Percentiles rank a stretch among this genome's conserved stretches.
These are phyloP conservation scores for Phytopythium aichiense DNA, from an alignment of 352 stramenopile genomes.

Conservation along the genomic window DNA sequence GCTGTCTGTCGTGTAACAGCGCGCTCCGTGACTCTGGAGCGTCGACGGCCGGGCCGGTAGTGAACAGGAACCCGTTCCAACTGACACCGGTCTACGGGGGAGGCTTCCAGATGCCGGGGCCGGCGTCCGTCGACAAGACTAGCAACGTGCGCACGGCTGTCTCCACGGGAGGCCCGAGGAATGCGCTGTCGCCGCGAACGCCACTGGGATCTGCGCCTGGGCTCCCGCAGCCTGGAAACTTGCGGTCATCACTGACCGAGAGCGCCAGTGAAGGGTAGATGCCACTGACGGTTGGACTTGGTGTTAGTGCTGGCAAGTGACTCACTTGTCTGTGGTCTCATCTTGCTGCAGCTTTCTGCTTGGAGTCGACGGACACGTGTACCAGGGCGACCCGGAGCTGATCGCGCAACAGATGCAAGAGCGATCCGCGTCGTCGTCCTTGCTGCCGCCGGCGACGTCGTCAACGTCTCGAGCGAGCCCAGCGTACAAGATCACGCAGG, in stretches of 20 bases:
- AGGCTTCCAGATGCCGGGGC: conserved; percentile 52
- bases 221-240: neutral
- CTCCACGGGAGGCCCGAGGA: neutral
- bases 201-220: neutral
- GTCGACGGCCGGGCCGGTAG: conserved; percentile 15
- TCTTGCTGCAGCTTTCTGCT: conserved; percentile 58
- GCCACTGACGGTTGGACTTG: neutral
- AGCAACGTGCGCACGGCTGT: conserved; percentile 3
- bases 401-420: conserved; percentile 46
- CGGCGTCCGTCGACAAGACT: conserved; percentile 35
- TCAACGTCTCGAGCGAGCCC: conserved; percentile 27
- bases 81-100: conserved; percentile 68
- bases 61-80: conserved; percentile 64
- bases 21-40: conserved; percentile 39
- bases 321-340: conserved; percentile 6
- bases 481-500: conserved; percentile 42
- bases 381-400: conserved; percentile 68
- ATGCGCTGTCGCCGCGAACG: conserved; percentile 1
- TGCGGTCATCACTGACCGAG: conserved; percentile 24
- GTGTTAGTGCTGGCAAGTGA: neutral
- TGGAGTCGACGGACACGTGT: conserved; percentile 78
- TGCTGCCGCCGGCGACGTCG: conserved; percentile 2
- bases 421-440: conserved; percentile 16
- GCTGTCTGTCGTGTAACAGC: conserved; percentile 77
- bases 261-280: conserved; percentile 66